Evolutionary conservation across 179 eudicot species (phyloP), one percentile per base, ranked within the genome.

Genomic region (Camellia oleifera): DNA sequence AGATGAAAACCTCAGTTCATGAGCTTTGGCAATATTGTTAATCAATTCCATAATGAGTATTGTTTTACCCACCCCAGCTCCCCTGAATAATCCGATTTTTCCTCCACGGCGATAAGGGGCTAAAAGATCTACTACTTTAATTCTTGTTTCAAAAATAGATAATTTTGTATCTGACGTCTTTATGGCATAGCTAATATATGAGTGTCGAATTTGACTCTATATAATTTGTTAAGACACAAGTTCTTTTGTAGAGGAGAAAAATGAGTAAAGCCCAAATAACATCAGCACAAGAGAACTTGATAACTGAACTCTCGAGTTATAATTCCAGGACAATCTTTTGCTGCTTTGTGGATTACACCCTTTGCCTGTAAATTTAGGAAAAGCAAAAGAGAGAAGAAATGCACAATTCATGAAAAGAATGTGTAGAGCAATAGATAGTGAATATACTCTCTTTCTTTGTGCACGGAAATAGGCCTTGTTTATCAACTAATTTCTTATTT

Each of bases 401-500:
- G 62, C 45, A 20, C 6, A 52, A 53, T 11, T 13, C 54, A 17
- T 70, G 42, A 20, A 72, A 13, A 52, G n/a, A 72, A 20, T 26
- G 7, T 23, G 62, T 52, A 20, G 23, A n/a, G 32, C 62, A 18
- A 10, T 20, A 20, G 61, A 72, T 52, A 20, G 53, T 48, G 20
- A 26, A 7, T 26, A 71, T 50, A 7, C 12, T 76, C 20, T 23
- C n/a, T 3, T 53, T 68, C 62, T 69, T 17, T 65, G 69, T 4
- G 44, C 78, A 46, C 46, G 15, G 46, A 13, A 18, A 46, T 42
- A 4, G 58, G 7, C 26, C 63, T 65, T 23, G 32, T 0, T 52
- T 20, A 26, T 48, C 18, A 40, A 46, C 74, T 2, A 56, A 45
- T 75, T 56, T 48, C 61, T 82, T 12, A 48, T 81, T 62, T 61